phyloP scores from a whole-genome alignment of 179 eudicot species.

The Spergularia azorica region DNA sequence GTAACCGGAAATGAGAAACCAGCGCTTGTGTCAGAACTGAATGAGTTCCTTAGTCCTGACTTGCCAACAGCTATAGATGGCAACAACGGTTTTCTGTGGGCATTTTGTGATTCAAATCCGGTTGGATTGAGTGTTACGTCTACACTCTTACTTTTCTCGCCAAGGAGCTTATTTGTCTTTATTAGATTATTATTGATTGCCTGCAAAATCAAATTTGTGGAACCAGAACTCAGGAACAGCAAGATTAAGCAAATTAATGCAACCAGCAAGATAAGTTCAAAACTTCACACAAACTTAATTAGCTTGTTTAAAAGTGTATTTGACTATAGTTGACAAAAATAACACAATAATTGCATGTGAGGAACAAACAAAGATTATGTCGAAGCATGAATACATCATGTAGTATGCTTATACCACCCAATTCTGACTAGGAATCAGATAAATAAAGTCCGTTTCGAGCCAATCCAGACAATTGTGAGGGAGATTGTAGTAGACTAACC shows the following conservation, averaged over 20 bases:
- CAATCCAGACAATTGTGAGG: background rate
- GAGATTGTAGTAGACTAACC: background rate
- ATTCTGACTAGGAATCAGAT: background rate
- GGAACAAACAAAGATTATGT: too few species aligned
- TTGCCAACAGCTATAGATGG: conserved; percentile 53
- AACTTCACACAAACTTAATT: too few species aligned
- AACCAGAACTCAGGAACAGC: background rate
- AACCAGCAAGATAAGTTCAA: too few species aligned
- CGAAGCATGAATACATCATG: background rate
- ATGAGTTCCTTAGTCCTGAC: conserved; percentile 33
- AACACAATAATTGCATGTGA: background rate
- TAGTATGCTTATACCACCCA: too few species aligned
- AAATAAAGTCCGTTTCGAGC: background rate
- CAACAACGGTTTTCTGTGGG: conserved; percentile 43
- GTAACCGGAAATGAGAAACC: conserved; percentile 72
- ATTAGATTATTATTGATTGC: conserved; percentile 14
- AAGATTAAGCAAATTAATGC: too few species aligned
- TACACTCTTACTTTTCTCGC: conserved; percentile 32
- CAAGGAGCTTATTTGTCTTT: conserved; percentile 31
- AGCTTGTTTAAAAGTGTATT: background rate
- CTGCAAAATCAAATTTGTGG: conserved; percentile 25
- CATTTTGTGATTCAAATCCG: conserved; percentile 30
- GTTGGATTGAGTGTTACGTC: conserved; percentile 24
- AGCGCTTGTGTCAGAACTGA: conserved; percentile 38
- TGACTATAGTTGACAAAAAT: background rate